Evolutionary conservation across 495 filamentous ascomycete genomes (phyloP), one percentile per base, ranked within the genome.

Genomic region (Penicillium parvum): DNA sequence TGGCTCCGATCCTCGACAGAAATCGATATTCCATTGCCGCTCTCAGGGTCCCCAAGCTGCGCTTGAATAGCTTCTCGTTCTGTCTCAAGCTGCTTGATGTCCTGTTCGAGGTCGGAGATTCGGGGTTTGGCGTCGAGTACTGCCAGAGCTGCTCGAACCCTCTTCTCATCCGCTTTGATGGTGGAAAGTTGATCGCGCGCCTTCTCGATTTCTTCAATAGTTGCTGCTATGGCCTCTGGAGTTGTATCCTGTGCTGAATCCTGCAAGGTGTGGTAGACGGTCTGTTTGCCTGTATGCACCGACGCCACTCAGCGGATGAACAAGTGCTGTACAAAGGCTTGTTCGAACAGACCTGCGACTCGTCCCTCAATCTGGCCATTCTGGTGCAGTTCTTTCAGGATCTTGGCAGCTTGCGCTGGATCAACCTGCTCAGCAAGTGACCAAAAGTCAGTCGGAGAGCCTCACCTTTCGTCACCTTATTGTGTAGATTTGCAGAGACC

Each of bases 401-500:
- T 45, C 59, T 83, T 86, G 8, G 73, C 70, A n/a, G 83, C 74
- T 32, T 77, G 68, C 6, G 79, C 75, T 78, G 29, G 15, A 26
- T 27, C 35, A 40, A 33, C n/a, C n/a, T n/a, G n/a, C n/a, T n/a
- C n/a, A n/a, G n/a, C n/a, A n/a, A n/a, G n/a, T n/a, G n/a, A n/a
- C n/a, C n/a, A n/a, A 34, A 10, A 16, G 15, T 14, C 20, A 33
- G 6, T 33, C 12, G n/a, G 30, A 10, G 16, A 14, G 7, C 12
- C 55, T 47, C 47, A 77, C 78, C 60, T 60, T 86, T 86, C 16
- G 77, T 78, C 39, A 86, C 77, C 53, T 77, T 79, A 49, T 83
- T 82, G 55, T 84, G 79, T 18, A 86, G 65, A 58, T 86, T 85
- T 15, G 74, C 68, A 22, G 76, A 82, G 34, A 86, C 66, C 25